phyloP scores from a whole-genome alignment of 306 rosid genomes.

The Cucurbita ficifolia region DNA sequence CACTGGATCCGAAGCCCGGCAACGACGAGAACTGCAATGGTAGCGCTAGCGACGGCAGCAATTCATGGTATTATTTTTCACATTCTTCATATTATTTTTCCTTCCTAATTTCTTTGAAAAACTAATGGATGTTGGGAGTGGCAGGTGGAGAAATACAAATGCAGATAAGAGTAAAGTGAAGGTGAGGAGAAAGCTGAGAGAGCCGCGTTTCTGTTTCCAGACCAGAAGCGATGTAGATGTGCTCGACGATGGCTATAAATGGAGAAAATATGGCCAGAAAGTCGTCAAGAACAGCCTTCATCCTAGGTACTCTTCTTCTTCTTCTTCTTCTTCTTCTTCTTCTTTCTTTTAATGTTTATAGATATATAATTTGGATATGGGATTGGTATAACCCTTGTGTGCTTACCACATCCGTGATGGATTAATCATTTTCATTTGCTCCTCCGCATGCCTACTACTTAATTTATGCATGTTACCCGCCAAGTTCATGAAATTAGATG shows the following conservation, averaged over 20 bases:
- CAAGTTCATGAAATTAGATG: no score
- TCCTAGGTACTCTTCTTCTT: slow-evolving; percentile 42
- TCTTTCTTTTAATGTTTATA: background rate
- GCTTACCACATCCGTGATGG: background rate
- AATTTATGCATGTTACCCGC: no score
- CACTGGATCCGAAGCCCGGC: background rate
- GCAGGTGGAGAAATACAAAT: slow-evolving; percentile 81
- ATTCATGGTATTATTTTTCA: background rate
- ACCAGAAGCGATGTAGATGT: slow-evolving; percentile 98
- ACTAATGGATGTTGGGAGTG: no score
- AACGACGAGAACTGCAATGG: slow-evolving; percentile 4
- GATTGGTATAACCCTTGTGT: no score
- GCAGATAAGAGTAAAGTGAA: slow-evolving; percentile 78
- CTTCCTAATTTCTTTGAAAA: no score
- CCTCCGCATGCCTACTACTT: no score
- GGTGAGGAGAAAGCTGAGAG: slow-evolving; percentile 90
- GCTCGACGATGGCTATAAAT: slow-evolving; percentile 97
- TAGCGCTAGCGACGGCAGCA: background rate
- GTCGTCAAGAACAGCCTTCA: slow-evolving; percentile 97
- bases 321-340: background rate
- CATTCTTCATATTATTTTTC: no score
- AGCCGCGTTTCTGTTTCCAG: slow-evolving; percentile 95
- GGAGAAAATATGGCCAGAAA: slow-evolving; percentile 98
- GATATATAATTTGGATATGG: no score
- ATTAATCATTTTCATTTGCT: no score